These are phyloP conservation scores for Cryptococcus sp. DNA, from an alignment of 1,284 basidiomycete genomes.

Conservation along the genomic window DNA sequence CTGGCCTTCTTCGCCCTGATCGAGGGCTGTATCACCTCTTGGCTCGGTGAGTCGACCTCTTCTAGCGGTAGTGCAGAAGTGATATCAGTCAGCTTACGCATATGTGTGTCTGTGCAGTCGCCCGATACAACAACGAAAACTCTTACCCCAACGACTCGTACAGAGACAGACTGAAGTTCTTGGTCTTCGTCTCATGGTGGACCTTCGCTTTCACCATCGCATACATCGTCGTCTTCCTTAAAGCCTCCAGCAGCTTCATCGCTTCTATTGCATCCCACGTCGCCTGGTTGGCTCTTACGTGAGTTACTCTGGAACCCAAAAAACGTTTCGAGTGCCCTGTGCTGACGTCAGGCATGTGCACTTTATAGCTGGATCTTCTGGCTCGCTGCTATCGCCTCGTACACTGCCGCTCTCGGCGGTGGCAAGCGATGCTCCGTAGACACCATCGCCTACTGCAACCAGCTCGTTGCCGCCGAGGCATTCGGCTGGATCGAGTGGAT, in stretches of 20 bases:
- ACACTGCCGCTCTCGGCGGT: constrained; percentile 47
- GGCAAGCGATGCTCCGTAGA: constrained; percentile 39
- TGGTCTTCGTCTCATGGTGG: constrained; percentile 55
- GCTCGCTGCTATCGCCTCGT: constrained; percentile 47
- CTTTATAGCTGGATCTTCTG: constrained; percentile 52
- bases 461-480: constrained; percentile 49
- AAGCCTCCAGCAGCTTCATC: constrained; percentile 34
- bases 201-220: constrained; percentile 48
- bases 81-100: neutral
- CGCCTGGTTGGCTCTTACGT: constrained; percentile 50
- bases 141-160: constrained; percentile 40
- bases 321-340: neutral
- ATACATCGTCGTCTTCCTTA: constrained; percentile 50
- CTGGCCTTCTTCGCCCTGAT: constrained; percentile 48
- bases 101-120: neutral
- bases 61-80: too few species aligned
- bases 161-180: constrained; percentile 50
- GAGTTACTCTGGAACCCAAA: constrained; percentile 15
- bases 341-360: too few species aligned
- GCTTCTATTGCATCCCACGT: constrained; percentile 49
- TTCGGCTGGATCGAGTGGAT: constrained; percentile 55
- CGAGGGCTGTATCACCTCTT: constrained; percentile 49
- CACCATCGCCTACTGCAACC: constrained; percentile 42
- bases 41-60: constrained; percentile 29
- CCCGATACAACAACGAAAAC: constrained; percentile 23